These are phyloP conservation scores for Acorus gramineus DNA, from an alignment of 106 monocot genomes.

Conservation along the genomic window DNA sequence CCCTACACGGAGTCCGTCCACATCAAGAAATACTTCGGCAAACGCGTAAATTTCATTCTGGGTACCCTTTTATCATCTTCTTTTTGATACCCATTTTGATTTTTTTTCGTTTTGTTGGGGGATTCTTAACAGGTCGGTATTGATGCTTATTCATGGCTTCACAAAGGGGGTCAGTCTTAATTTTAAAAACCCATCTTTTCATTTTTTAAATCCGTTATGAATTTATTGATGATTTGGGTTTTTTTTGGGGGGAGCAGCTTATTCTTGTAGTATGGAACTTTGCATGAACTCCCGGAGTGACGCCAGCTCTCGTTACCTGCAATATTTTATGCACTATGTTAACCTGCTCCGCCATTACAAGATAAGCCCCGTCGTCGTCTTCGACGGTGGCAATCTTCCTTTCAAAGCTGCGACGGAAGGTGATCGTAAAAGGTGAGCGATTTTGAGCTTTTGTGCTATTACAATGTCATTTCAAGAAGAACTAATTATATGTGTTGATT, in stretches of 20 bases:
- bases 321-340: slow-evolving; percentile 77
- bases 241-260: slow-evolving; percentile 33
- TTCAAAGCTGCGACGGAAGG: slow-evolving; percentile 58
- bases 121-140: slow-evolving; percentile 57
- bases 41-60: slow-evolving; percentile 31
- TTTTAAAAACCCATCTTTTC: background rate
- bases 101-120: background rate
- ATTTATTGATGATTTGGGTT: background rate
- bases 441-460: background rate
- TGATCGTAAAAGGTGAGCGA: slow-evolving; percentile 39
- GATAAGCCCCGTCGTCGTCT: slow-evolving; percentile 66
- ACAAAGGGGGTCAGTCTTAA: slow-evolving; percentile 68
- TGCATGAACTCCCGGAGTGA: slow-evolving; percentile 29
- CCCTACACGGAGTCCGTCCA: slow-evolving; percentile 70
- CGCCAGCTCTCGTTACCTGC: slow-evolving; percentile 39
- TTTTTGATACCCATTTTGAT: background rate
- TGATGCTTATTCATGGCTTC: slow-evolving; percentile 94
- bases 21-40: slow-evolving; percentile 70
- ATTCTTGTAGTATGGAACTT: slow-evolving; percentile 92
- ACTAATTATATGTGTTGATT: background rate
- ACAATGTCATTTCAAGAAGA: background rate
- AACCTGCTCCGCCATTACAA: slow-evolving; percentile 64
- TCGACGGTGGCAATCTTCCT: slow-evolving; percentile 67
- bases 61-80: background rate
- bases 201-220: too few species aligned